Evolutionary conservation across 2,329 filamentous ascomycete genomes (phyloP).

Genomic region (Fusarium newnesense): DNA sequence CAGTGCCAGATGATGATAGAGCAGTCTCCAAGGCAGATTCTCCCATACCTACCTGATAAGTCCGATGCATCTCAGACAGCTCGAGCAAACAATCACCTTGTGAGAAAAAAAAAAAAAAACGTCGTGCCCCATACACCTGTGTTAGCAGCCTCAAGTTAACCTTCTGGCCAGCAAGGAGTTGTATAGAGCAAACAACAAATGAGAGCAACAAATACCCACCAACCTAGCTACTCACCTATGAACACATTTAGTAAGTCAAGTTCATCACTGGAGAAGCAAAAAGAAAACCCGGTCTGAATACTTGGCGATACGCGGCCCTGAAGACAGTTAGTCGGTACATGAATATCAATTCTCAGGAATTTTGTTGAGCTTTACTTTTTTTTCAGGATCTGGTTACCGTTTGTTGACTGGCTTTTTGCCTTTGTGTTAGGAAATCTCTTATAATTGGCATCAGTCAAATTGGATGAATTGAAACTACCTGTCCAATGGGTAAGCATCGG

Average conservation of each 20-base stretch:
- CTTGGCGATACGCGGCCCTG: neutral
- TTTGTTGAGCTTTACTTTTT: neutral
- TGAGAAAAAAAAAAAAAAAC: too few species aligned
- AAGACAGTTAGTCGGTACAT: neutral
- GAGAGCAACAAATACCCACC: neutral
- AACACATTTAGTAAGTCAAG: neutral
- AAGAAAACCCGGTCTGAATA: neutral
- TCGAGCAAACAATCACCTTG: neutral
- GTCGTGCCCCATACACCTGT: neutral
- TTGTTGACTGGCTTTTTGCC: neutral
- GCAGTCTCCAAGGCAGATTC: neutral
- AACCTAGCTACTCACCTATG: neutral
- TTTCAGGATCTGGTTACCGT: neutral
- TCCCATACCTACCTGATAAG: neutral
- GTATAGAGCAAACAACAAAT: neutral
- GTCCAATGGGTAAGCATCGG: neutral
- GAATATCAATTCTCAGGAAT: neutral
- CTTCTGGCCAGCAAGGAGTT: neutral
- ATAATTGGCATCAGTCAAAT: neutral
- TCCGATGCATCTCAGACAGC: neutral
- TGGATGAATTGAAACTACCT: neutral
- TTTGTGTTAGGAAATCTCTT: neutral
- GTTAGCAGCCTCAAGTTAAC: neutral
- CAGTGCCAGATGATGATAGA: neutral
- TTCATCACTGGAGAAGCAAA: neutral